Evolutionary conservation across 371 early-diverging fungal genomes (phyloP), one percentile per base, ranked within the genome.

Genomic region (Apophysomyces variabilis): DNA sequence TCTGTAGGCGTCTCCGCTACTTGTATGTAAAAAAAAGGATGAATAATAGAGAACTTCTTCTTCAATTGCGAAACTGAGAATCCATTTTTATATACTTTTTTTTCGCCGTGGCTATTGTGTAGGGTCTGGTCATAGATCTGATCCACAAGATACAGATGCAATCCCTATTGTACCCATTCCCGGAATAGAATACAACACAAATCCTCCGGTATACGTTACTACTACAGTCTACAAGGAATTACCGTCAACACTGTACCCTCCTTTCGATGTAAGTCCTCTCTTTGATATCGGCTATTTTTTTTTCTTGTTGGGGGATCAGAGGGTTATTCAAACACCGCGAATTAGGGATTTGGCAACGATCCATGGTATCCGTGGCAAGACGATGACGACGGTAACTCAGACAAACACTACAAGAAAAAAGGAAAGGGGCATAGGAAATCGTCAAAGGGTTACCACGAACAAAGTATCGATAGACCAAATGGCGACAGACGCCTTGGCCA

Each of bases 1-100:
- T 64, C 64, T 37, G 60, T 61, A 56, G 67, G 64, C 58, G 70
- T 54, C 54, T 67, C 70, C 63, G 72, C 65, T 65, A 13, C 56
- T 50, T 54, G 63, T 62, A 62, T n/a, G 56, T 38, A 14, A 36
- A 6, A 7, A 4, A 3, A 62, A 4, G 9, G 38, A 21, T 13
- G 5, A 0, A 45, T 35, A 8, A 18, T 44, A 11, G 46, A 46
- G 5, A 7, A 26, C 18, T 18, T 18, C 44, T 38, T 45, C 18
- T 38, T 36, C 32, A 26, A 26, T 26, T 26, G 3, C 32, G 32
- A 26, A 26, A 26, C 32, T 26, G 32, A 3, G 32, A 26, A 26
- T 26, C 3, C 32, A 26, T 26, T 3, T 26, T 26, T 26, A 26
- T 26, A 26, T 44, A 6, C n/a, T 16, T 14, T 43, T 14, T 45